A percentile compares a stretch with the other conserved stretches of the same genome.
These are phyloP conservation scores for Esteya vermicola DNA, from an alignment of 2,329 filamentous ascomycete genomes.

Conservation along the genomic window DNA sequence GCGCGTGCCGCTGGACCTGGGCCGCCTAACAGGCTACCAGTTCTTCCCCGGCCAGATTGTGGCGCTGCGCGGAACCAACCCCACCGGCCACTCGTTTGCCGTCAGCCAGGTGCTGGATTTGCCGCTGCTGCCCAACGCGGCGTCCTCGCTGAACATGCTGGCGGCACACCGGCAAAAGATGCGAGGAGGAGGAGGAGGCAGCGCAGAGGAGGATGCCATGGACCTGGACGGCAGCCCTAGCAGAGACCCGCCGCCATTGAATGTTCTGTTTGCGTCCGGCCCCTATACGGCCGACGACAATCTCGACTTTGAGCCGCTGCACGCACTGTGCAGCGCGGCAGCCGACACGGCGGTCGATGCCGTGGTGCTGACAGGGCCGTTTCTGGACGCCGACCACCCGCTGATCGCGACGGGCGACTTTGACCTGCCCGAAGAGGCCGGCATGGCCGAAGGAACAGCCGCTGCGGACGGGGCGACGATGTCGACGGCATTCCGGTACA, in stretches of 20 bases:
- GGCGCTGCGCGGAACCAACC: slow-evolving; percentile 73
- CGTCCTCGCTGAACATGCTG: slow-evolving; percentile 51
- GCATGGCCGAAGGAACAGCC: slow-evolving; percentile 37
- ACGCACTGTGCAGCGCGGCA: slow-evolving; percentile 66
- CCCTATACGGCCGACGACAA: slow-evolving; percentile 91
- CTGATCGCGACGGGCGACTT: slow-evolving; percentile 70
- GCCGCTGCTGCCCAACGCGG: slow-evolving; percentile 61
- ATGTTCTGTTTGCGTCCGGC: slow-evolving; percentile 64
- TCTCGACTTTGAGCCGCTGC: slow-evolving; percentile 76
- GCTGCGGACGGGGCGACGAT: slow-evolving; percentile 62
- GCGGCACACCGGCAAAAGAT: slow-evolving; percentile 57
- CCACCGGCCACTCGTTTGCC: slow-evolving; percentile 69
- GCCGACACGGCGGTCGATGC: slow-evolving; percentile 62
- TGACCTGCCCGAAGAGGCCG: slow-evolving; percentile 52
- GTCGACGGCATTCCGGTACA: slow-evolving; percentile 66
- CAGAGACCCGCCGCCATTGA: slow-evolving; percentile 50
- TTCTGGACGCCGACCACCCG: slow-evolving; percentile 85
- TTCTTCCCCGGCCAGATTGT: slow-evolving; percentile 95
- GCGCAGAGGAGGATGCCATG: slow-evolving; percentile 35
- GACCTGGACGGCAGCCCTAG: slow-evolving; percentile 28
- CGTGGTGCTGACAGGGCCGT: slow-evolving; percentile 71
- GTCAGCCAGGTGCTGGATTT: slow-evolving; percentile 63
- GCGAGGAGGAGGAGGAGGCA: slow-evolving; percentile 33
- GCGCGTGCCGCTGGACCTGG: slow-evolving; percentile 66
- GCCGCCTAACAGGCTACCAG: slow-evolving; percentile 53